Evolutionary conservation across 768 basidiomycete genomes (phyloP).

Genomic region (Pleurotus tuoliensis): DNA sequence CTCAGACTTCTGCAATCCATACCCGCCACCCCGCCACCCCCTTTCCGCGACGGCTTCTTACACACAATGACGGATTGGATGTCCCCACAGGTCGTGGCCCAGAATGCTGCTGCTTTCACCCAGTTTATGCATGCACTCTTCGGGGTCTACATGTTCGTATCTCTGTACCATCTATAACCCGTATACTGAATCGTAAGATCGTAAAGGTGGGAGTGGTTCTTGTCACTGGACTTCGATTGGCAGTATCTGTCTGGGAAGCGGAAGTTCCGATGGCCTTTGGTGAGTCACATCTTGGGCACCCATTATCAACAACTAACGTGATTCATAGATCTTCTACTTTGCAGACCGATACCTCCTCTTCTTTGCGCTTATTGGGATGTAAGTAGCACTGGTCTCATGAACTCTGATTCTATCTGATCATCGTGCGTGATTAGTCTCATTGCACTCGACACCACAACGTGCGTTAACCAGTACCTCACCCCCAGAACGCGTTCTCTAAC

Average conservation of each 20-base stretch:
- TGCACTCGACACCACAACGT: constrained; percentile 47
- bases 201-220: constrained; percentile 58
- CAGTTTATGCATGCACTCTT: constrained; percentile 59
- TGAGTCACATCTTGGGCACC: constrained; percentile 20
- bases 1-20: too few relatives aligned
- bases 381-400: constrained; percentile 19
- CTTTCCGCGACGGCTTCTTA: too few relatives aligned
- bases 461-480: constrained; percentile 9
- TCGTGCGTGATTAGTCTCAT: constrained; percentile 32
- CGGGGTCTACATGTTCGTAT: constrained; percentile 50
- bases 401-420: neutral
- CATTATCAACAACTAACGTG: neutral
- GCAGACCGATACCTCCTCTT: constrained; percentile 62
- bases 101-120: constrained; percentile 40
- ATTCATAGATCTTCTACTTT: constrained; percentile 63
- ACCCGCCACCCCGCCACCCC: too few relatives aligned
- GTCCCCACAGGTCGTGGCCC: constrained; percentile 40
- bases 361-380: constrained; percentile 69
- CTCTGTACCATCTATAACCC: neutral
- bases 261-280: constrained; percentile 66
- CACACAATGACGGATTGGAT: constrained; percentile 51
- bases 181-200: neutral
- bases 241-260: constrained; percentile 53
- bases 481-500: neutral
- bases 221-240: constrained; percentile 61